These are phyloP conservation scores for Clonostachys rosea DNA, from an alignment of 2,329 filamentous ascomycete genomes.

Conservation along the genomic window DNA sequence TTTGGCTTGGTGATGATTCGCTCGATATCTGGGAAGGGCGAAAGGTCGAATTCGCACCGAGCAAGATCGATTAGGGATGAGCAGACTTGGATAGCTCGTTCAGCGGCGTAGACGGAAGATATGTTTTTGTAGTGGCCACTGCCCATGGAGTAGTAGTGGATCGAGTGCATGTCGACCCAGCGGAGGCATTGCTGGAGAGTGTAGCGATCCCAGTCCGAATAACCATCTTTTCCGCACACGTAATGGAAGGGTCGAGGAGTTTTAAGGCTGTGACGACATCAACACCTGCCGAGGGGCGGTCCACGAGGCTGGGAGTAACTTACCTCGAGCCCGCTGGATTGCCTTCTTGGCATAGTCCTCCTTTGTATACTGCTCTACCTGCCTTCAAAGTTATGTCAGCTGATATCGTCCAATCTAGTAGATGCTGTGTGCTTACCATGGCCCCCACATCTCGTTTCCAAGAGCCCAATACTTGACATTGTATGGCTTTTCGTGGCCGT, in stretches of 20 bases:
- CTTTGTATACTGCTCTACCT: constrained; percentile 64
- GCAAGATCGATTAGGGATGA: constrained; percentile 68
- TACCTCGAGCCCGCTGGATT: constrained; percentile 54
- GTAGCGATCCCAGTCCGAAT: constrained; percentile 67
- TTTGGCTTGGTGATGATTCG: too few relatives aligned
- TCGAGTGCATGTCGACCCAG: constrained; percentile 73
- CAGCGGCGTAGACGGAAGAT: constrained; percentile 61
- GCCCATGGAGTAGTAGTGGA: constrained; percentile 73
- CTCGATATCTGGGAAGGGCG: constrained; percentile 22
- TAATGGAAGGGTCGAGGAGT: constrained; percentile 64
- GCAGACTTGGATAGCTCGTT: constrained; percentile 69
- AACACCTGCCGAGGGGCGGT: too few relatives aligned
- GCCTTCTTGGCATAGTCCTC: constrained; percentile 66
- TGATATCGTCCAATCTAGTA: too few relatives aligned
- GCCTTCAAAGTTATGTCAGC: constrained; percentile 11
- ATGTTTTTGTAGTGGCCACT: constrained; percentile 41
- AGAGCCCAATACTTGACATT: constrained; percentile 79
- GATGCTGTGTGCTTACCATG: constrained; percentile 44
- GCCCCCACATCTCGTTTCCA: constrained; percentile 69
- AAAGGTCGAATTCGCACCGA: constrained; percentile 61
- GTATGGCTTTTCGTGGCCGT: constrained; percentile 74
- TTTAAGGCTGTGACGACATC: constrained; percentile 53
- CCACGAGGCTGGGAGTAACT: too few relatives aligned
- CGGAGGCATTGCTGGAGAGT: constrained; percentile 65
- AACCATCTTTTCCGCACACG: constrained; percentile 66